Evolutionary conservation across 768 basidiomycete genomes (phyloP), one percentile per base, ranked within the genome.

Genomic region (Mycena galopus): DNA sequence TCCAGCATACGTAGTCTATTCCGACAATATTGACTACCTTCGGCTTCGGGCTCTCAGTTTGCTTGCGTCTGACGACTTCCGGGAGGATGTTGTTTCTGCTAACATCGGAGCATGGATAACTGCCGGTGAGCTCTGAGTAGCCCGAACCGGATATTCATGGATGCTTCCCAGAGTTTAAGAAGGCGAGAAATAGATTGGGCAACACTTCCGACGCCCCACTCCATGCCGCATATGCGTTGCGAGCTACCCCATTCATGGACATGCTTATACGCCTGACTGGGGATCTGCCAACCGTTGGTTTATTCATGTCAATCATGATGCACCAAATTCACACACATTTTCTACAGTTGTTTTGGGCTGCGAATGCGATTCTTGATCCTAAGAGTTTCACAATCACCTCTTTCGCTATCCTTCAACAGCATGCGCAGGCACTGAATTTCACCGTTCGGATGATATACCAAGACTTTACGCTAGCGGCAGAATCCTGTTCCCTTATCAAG

Each of bases 401-500:
- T 51, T 73, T 82, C 8, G 81, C 81, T 32, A 63, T 81, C 27
- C 73, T 82, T 1, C 71, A 78, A 63, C 77, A 81, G 58, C 72
- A 77, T 1, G 65, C 79, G 3, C n/a, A 44, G 7, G 75, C 71
- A 7, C 60, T 82, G 47, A 71, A 74, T 7, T 39, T 44, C 17
- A 80, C 81, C 3, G 35, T 50, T 17, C 8, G 12, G 17, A 47
- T 11, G 30, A 12, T 76, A 25, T 56, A 55, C 19, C 35, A 11
- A 9, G 35, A 67, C 21, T 59, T 50, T 19, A 23, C 61, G n/a
- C 17, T 11, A 21, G 32, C 32, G 21, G n/a, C 32, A 3, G 56
- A 50, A 1, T 42, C 17, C 35, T 32, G 60, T 10, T 71, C 77
- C 72, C 2, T 60, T 59, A 64, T 81, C 66, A 68, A 50, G 55